These are phyloP conservation scores for Cryphonectria japonica DNA, from an alignment of 2,329 filamentous ascomycete species.

Conservation along the genomic window DNA sequence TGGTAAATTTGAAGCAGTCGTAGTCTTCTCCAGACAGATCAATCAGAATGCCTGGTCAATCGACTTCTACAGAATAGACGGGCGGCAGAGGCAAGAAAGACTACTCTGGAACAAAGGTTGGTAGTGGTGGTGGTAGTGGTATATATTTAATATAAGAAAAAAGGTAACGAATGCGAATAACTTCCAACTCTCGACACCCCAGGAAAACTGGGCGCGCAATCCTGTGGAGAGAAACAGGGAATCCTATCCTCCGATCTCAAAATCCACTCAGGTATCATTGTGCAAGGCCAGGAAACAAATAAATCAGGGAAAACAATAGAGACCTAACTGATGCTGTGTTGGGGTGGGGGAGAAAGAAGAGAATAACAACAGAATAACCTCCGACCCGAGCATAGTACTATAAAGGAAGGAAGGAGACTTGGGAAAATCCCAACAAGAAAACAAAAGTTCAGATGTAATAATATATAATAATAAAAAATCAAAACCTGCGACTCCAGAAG, in stretches of 20 bases:
- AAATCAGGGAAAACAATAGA: background rate
- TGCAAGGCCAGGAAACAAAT: background rate
- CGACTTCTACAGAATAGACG: background rate
- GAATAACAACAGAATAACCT: slow-evolving; percentile 1
- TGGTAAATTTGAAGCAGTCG: slow-evolving; percentile 53
- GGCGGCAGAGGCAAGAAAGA: background rate
- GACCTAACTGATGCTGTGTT: slow-evolving; percentile 16
- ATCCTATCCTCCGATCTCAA: background rate
- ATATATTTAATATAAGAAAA: background rate
- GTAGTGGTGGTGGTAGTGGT: background rate
- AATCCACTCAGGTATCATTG: slow-evolving; percentile 31
- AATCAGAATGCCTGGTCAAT: too few relatives aligned
- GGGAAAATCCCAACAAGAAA: background rate
- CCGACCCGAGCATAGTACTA: background rate
- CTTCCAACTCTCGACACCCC: background rate
- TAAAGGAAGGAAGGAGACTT: background rate
- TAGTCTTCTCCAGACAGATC: too few relatives aligned
- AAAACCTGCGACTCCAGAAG: slow-evolving; percentile 2
- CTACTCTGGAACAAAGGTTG: background rate
- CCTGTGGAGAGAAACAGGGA: background rate
- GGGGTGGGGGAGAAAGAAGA: background rate
- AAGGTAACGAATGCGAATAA: background rate
- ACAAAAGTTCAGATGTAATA: slow-evolving; percentile 26
- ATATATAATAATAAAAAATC: background rate
- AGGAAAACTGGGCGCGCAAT: background rate